Evolutionary conservation across 371 early-diverging fungal species (phyloP).

Genomic region (Smittium culicis): DNA sequence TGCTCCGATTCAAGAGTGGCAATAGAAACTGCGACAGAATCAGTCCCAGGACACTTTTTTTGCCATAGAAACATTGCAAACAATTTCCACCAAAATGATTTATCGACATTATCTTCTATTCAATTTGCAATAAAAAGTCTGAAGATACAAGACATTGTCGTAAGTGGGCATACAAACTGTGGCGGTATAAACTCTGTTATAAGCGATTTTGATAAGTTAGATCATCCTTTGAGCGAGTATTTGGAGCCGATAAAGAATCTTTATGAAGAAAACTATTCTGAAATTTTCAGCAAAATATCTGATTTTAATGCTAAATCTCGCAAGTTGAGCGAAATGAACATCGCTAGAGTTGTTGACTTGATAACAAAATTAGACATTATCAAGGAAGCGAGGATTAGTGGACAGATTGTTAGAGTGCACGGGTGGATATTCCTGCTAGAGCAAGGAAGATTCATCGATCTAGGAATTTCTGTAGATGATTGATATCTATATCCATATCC

Average conservation of each 20-base stretch:
- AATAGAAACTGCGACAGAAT: too few relatives aligned
- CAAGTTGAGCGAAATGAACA: slow-evolving; percentile 58
- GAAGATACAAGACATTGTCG: slow-evolving; percentile 80
- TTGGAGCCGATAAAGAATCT: slow-evolving; percentile 63
- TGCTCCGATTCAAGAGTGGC: too few relatives aligned
- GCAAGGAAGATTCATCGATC: slow-evolving; percentile 41
- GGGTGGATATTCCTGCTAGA: slow-evolving; percentile 71
- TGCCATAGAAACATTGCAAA: slow-evolving; percentile 94
- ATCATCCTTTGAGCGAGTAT: slow-evolving; percentile 32
- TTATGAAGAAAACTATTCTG: slow-evolving; percentile 39
- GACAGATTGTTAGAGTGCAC: slow-evolving; percentile 66
- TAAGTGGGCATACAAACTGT: slow-evolving; percentile 67
- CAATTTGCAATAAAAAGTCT: slow-evolving; percentile 85
- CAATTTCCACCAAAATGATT: slow-evolving; percentile 59
- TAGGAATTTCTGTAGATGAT: slow-evolving; percentile 28
- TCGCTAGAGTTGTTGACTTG: slow-evolving; percentile 52
- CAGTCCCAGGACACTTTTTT: slow-evolving; percentile 88
- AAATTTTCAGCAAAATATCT: slow-evolving; percentile 30
- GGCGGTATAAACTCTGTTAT: slow-evolving; percentile 73
- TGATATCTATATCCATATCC: too few relatives aligned
- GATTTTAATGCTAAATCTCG: slow-evolving; percentile 34
- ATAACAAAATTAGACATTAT: slow-evolving; percentile 60
- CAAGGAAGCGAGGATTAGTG: slow-evolving; percentile 66
- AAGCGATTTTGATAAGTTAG: slow-evolving; percentile 36
- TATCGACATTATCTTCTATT: slow-evolving; percentile 66